Evolutionary conservation across 2,329 filamentous ascomycete species (phyloP).

Genomic region (Sarocladium oryzae): DNA sequence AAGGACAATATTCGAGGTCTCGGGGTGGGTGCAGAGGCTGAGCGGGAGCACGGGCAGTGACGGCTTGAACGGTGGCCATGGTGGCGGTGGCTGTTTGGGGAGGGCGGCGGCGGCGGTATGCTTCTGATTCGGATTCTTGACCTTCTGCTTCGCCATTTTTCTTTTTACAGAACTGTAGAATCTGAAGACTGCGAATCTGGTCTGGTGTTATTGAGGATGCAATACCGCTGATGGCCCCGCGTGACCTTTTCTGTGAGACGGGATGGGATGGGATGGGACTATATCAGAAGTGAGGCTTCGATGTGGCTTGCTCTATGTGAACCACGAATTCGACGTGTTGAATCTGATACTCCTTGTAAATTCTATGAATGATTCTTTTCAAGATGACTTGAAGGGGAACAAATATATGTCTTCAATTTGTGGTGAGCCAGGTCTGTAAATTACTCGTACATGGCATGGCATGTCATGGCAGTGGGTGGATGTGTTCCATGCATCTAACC

Average conservation of each 20-base stretch:
- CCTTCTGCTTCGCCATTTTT: constrained; percentile 28
- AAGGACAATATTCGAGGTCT: constrained; percentile 59
- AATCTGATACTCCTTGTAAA: no score
- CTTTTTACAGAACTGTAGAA: not conserved
- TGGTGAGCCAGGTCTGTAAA: no score
- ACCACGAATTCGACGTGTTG: no score
- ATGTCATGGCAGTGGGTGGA: not conserved
- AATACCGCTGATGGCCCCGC: not conserved
- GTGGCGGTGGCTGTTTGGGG: constrained; percentile 25
- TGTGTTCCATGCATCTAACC: not conserved
- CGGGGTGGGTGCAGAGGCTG: constrained; percentile 44
- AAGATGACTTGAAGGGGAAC: no score
- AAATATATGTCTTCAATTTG: no score
- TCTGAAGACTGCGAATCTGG: not conserved
- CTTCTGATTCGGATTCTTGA: constrained; percentile 19
- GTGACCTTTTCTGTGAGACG: no score
- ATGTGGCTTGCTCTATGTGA: no score
- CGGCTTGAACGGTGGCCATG: constrained; percentile 69
- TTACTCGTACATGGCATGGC: no score
- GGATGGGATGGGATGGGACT: no score
- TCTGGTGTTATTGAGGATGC: constrained; percentile 1
- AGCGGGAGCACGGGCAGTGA: constrained; percentile 61
- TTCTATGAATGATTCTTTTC: no score
- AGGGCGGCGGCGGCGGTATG: constrained; percentile 2
- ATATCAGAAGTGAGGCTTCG: no score